Evolutionary conservation across 2,329 filamentous ascomycete genomes (phyloP), one percentile per base, ranked within the genome.

Genomic region (Mollisiaceae sp.): DNA sequence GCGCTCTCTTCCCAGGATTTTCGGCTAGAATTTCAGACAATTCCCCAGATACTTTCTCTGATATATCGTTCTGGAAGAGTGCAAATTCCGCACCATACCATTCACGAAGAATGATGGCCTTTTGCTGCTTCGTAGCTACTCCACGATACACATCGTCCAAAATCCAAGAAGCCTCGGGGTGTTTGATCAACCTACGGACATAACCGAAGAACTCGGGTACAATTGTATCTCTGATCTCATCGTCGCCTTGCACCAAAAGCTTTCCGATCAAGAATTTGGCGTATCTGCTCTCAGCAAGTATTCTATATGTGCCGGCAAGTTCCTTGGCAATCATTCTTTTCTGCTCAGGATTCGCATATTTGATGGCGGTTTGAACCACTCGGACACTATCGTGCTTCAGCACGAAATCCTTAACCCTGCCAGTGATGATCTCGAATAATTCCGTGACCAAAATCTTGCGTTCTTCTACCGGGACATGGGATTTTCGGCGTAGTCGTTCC

Each of bases 311-410:
- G 20, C 94, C 93, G 78, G 91, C 89, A 63, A 99, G 84, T 78
- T 99, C 95, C 65, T 83, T 84, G 9, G 94, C 93, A 74, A 99
- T 97, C 81, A 90, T 87, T 78, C 90, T 92, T 75, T 92, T 87
- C 80, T 97, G 94, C 67, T 91, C 90, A 63, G 88, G 83, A 55
- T 90, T 96, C 57, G 93, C 91, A 79, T 99, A 99, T 79, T 99
- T 99, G 80, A 99, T 87, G 43, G 94, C 95, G 14, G 94, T 97
- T 81, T 99, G 95, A 32, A 99, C 91, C 50, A 97, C 93, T 72
- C 95, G 88, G n/a, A 97, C 94, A 41, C 93, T 92, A 77, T 99
- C 95, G 78, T 99, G 95, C 86, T 99, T 99, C 81, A 99, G 91
- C 22, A 97, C 94, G 72, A 98, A 97, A 68, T 98, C 95, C 79